Conservation (phyloP, 78 protist species). For the Polysphondylium violaceum region DNA sequence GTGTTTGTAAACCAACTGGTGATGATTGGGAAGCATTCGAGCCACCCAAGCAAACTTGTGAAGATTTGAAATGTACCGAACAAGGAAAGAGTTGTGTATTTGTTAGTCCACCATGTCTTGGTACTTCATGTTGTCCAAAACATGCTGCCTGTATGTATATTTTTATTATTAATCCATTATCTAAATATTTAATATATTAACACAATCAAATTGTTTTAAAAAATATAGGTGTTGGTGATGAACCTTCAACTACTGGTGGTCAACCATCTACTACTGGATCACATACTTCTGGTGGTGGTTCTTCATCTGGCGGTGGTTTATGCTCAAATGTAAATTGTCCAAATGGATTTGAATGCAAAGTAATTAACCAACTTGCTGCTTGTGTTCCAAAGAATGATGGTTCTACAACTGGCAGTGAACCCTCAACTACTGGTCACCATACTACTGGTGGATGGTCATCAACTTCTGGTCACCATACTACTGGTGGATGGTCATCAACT, state of each 20-base stretch:
- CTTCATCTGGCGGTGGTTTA: not conserved
- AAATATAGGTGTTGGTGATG: not conserved
- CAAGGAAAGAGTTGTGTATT: constrained; percentile 20
- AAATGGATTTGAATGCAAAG: constrained; percentile 8
- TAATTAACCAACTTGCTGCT: not conserved
- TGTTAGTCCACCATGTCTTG: constrained; percentile 32
- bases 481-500: not conserved
- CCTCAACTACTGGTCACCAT: not conserved
- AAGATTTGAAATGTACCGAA: not conserved
- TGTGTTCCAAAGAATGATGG: not conserved
- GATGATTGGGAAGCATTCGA: not conserved
- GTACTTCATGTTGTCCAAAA: constrained; percentile 66
- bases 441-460: not conserved
- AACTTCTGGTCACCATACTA: not conserved
- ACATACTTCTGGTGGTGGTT: not conserved
- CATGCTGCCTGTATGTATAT: not conserved
- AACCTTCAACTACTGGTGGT: constrained; percentile 7
- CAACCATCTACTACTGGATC: constrained; percentile 13
- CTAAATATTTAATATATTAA: not conserved
- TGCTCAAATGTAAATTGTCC: constrained; percentile 1
- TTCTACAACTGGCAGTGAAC: not conserved
- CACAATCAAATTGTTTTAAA: not conserved
- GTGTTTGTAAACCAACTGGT: constrained; percentile 28
- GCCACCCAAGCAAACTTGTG: constrained; percentile 53
- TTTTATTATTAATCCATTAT: not conserved